Conservation (phyloP, 805 yeast species). For the Scheffersomyces lignosus region DNA sequence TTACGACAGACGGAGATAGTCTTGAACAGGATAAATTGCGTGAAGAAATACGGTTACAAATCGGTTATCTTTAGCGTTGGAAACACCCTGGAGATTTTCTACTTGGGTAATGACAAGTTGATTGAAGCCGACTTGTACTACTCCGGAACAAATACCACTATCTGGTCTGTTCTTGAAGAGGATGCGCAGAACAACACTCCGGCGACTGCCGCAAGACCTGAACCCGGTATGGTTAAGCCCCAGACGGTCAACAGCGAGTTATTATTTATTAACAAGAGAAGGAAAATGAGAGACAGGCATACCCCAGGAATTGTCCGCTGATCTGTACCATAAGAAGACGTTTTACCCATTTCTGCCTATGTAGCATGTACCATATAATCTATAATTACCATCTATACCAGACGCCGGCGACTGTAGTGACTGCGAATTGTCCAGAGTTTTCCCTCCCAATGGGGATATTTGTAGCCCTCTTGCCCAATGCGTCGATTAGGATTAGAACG, state of each 20-base stretch:
- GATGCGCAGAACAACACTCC: slow-evolving; percentile 7
- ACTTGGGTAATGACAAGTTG: slow-evolving; percentile 73
- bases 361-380: too few relatives aligned
- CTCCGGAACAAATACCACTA: slow-evolving; percentile 34
- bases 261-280: slow-evolving; percentile 53
- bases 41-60: slow-evolving; percentile 73
- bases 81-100: slow-evolving; percentile 66
- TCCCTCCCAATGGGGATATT: too few relatives aligned
- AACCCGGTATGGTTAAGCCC: slow-evolving; percentile 5
- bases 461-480: too few relatives aligned
- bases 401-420: too few relatives aligned
- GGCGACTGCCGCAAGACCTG: slow-evolving; percentile 6
- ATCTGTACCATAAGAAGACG: too few relatives aligned
- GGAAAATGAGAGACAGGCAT: slow-evolving; percentile 25
- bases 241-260: slow-evolving; percentile 42
- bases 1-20: slow-evolving; percentile 40
- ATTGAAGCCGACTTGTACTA: slow-evolving; percentile 58
- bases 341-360: too few relatives aligned
- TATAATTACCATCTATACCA: too few relatives aligned
- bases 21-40: slow-evolving; percentile 58
- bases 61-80: slow-evolving; percentile 77
- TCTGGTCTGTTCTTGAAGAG: slow-evolving; percentile 20
- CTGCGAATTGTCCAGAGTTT: too few relatives aligned
- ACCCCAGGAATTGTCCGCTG: too few relatives aligned
- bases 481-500: too few relatives aligned